Conservation (phyloP, 192 early-diverging fungal species). For the Dissophora globulifera region DNA sequence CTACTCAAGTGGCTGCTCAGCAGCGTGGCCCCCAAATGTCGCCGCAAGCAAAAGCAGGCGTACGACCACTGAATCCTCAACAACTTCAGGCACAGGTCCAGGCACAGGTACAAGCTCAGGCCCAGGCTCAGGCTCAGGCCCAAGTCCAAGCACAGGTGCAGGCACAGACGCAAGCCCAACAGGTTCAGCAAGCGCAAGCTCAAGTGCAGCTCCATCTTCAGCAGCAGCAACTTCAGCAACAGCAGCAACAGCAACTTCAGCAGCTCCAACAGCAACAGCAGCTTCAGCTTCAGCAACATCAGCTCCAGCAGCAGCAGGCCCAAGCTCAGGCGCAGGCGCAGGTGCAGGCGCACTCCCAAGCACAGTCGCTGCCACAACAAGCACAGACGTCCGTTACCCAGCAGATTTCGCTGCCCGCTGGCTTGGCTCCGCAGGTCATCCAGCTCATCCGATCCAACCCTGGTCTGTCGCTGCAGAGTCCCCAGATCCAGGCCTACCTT, state of each 20-base stretch:
- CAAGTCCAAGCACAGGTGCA: slow-evolving; percentile 24
- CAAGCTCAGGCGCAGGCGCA: slow-evolving; percentile 35
- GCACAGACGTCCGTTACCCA: slow-evolving; percentile 15
- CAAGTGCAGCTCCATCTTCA: slow-evolving; percentile 27
- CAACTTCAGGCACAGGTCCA: slow-evolving; percentile 28
- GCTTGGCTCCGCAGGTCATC: slow-evolving; percentile 25
- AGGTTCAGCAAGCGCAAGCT: slow-evolving; percentile 19
- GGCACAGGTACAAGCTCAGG: slow-evolving; percentile 27
- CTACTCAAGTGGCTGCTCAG: slow-evolving; percentile 32
- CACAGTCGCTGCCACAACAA: slow-evolving; percentile 18
- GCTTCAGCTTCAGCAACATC: slow-evolving; percentile 38
- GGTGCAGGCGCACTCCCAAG: slow-evolving; percentile 27
- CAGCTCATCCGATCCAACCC: slow-evolving; percentile 27
- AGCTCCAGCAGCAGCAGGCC: slow-evolving; percentile 25
- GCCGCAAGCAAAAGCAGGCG: slow-evolving; percentile 44
- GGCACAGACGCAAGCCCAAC: slow-evolving; percentile 21
- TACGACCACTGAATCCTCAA: slow-evolving; percentile 40
- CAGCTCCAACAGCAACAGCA: slow-evolving; percentile 40
- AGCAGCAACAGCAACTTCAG: slow-evolving; percentile 41
- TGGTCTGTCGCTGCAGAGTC: slow-evolving; percentile 19
- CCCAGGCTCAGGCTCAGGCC: slow-evolving; percentile 16
- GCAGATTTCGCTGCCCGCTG: slow-evolving; percentile 21
- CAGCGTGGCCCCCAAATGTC: slow-evolving; percentile 45
- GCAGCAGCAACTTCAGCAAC: slow-evolving; percentile 42
- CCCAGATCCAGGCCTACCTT: slow-evolving; percentile 30